These are phyloP conservation scores for Cucurbitaria berberidis DNA, from an alignment of 2,329 filamentous ascomycete genomes.

Conservation along the genomic window DNA sequence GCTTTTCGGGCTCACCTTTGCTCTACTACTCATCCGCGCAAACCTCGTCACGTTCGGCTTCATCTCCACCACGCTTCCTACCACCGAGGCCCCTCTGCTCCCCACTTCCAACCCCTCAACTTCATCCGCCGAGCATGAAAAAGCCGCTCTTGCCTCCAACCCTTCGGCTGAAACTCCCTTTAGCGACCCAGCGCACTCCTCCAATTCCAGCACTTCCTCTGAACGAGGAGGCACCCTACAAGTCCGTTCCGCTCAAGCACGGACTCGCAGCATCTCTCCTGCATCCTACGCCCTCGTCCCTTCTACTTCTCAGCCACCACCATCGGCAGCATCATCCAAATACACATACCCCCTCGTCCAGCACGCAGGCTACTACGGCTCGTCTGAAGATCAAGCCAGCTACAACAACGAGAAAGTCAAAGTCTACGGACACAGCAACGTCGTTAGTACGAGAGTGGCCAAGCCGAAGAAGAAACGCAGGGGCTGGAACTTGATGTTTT, in stretches of 20 bases:
- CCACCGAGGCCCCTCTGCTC: slow-evolving; percentile 31
- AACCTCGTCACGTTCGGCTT: slow-evolving; percentile 40
- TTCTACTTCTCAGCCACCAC: neutral
- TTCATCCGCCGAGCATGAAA: slow-evolving; percentile 36
- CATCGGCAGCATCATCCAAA: slow-evolving; percentile 12
- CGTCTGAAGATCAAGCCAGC: slow-evolving; percentile 13
- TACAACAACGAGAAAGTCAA: slow-evolving; percentile 25
- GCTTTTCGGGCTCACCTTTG: slow-evolving; percentile 63
- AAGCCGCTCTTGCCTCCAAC: slow-evolving; percentile 26
- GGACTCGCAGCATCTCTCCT: slow-evolving; percentile 50
- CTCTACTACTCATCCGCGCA: slow-evolving; percentile 56
- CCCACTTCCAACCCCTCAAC: slow-evolving; percentile 28
- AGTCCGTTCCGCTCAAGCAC: slow-evolving; percentile 37
- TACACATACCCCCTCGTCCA: slow-evolving; percentile 47
- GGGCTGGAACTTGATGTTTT: slow-evolving; percentile 56
- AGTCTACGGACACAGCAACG: slow-evolving; percentile 35
- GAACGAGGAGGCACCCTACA: slow-evolving; percentile 28
- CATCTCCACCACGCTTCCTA: slow-evolving; percentile 10
- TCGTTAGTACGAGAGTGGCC: slow-evolving; percentile 34
- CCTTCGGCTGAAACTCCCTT: slow-evolving; percentile 2
- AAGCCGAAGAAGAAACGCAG: slow-evolving; percentile 47
- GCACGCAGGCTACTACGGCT: slow-evolving; percentile 51
- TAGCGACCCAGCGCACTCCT: slow-evolving; percentile 29
- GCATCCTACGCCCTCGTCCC: slow-evolving; percentile 39
- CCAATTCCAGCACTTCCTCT: slow-evolving; percentile 41